Evolutionary conservation across 2,329 filamentous ascomycete species (phyloP).

Genomic region (Thelonectria discophora): DNA sequence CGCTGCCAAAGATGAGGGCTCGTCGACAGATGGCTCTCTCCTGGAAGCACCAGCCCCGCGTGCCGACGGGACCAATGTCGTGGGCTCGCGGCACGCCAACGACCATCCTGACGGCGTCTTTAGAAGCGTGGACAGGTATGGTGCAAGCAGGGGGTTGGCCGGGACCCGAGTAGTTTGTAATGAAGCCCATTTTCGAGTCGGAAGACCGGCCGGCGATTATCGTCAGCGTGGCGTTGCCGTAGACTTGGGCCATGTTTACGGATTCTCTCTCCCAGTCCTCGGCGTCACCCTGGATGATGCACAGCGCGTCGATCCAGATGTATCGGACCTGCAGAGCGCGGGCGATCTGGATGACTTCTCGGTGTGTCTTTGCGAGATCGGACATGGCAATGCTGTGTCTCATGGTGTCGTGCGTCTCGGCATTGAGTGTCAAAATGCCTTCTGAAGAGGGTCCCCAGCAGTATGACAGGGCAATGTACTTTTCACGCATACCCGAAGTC

Average conservation of each 20-base stretch:
- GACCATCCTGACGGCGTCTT: not conserved
- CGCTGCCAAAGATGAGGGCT: constrained; percentile 6
- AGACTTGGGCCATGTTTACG: constrained; percentile 21
- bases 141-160: not conserved
- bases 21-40: constrained; percentile 18
- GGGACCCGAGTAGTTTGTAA: not conserved
- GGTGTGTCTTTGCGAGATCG: not conserved
- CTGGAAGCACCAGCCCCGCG: constrained; percentile 27
- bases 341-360: not conserved
- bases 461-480: constrained; percentile 3
- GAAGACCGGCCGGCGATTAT: constrained; percentile 19
- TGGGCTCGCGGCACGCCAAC: not conserved
- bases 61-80: constrained; percentile 5
- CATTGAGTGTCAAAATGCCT: not conserved
- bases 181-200: constrained; percentile 22
- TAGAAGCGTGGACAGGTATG: not conserved
- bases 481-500: not conserved
- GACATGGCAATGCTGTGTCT: not conserved
- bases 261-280: constrained; percentile 37
- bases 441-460: not conserved
- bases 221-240: constrained; percentile 20
- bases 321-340: constrained; percentile 3
- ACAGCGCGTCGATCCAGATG: constrained; percentile 42
- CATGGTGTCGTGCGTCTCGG: not conserved
- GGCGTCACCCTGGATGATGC: constrained; percentile 38